phyloP scores from a whole-genome alignment of 75 land plant genomes.

The Isoetes taiwanensis region DNA sequence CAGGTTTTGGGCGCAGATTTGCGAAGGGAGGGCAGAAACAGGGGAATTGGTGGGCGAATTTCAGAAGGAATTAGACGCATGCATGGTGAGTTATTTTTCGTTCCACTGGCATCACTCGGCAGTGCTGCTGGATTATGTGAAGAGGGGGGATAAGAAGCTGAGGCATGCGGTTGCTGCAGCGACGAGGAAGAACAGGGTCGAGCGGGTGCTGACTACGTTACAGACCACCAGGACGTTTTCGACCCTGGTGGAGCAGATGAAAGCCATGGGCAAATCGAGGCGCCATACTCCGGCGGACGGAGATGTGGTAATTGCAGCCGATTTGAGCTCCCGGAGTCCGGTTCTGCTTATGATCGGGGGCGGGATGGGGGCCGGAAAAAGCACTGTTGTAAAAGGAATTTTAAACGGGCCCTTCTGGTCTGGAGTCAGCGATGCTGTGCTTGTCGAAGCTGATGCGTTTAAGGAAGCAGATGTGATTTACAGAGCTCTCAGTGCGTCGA shows the following conservation, averaged over 20 bases:
- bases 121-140: not conserved
- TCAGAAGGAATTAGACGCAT: not conserved
- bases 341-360: slow-evolving; percentile 1
- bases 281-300: slow-evolving; percentile 24
- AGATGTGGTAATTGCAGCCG: not conserved
- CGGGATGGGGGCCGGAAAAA: slow-evolving; percentile 5
- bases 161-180: not conserved
- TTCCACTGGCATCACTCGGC: slow-evolving; percentile 2
- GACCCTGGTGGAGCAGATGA: not conserved
- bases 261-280: not conserved
- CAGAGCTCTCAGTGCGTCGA: not conserved
- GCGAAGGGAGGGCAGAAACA: not conserved
- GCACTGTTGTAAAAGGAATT: slow-evolving; percentile 2
- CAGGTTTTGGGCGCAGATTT: too few species aligned
- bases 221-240: not conserved
- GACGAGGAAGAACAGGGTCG: slow-evolving; percentile 3
- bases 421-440: not conserved
- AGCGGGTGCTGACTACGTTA: not conserved
- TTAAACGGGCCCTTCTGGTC: slow-evolving; percentile 11
- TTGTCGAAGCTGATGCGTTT: slow-evolving; percentile 1
- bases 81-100: not conserved
- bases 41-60: not conserved
- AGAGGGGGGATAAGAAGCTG: not conserved
- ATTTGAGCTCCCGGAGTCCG: not conserved
- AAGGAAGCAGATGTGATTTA: slow-evolving; percentile 2